A percentile compares a stretch with the other conserved stretches of the same genome.
Conservation (phyloP, 2,329 filamentous ascomycete species). For the Aspergillaceae sp. region DNA sequence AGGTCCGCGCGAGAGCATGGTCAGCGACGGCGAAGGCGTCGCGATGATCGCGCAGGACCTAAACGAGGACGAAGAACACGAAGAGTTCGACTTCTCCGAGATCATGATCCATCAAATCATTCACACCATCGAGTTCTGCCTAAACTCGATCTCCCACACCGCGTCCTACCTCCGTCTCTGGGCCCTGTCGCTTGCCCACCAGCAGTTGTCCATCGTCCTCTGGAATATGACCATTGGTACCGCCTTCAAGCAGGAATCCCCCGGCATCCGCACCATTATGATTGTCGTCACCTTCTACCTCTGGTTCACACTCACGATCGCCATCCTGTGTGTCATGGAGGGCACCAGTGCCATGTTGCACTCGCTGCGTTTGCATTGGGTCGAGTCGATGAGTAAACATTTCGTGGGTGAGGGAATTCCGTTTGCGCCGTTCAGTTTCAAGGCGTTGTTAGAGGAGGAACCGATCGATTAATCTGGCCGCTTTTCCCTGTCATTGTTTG, state of each 20-base stretch:
- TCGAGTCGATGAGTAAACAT: constrained; percentile 96
- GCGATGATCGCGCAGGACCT: constrained; percentile 86
- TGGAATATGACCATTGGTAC: constrained; percentile 91
- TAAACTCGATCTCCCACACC: constrained; percentile 98
- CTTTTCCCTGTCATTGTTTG: constrained; percentile 5
- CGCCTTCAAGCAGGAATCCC: constrained; percentile 56
- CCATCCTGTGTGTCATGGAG: constrained; percentile 86
- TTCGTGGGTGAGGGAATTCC: constrained; percentile 83
- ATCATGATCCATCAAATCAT: constrained; percentile 99
- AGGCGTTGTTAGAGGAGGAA: constrained; percentile 74
- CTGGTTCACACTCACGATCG: constrained; percentile 80
- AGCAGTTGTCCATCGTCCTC: constrained; percentile 90
- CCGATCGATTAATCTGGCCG: constrained; percentile 32
- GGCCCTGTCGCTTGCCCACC: constrained; percentile 93
- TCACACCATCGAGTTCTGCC: constrained; percentile 97
- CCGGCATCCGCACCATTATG: constrained; percentile 64
- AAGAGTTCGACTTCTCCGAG: constrained; percentile 95
- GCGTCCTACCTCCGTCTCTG: constrained; percentile 97
- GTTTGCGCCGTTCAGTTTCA: constrained; percentile 85
- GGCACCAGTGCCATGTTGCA: constrained; percentile 94
- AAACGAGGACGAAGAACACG: constrained; percentile 66
- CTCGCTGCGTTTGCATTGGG: constrained; percentile 85
- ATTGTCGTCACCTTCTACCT: constrained; percentile 74
- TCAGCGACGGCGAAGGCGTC: constrained; percentile 66
- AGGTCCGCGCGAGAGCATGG: constrained; percentile 51